A percentile compares a stretch with the other conserved stretches of the same genome.
Conservation (phyloP, 2,329 filamentous ascomycete genomes). For the Emergomyces orientalis region DNA sequence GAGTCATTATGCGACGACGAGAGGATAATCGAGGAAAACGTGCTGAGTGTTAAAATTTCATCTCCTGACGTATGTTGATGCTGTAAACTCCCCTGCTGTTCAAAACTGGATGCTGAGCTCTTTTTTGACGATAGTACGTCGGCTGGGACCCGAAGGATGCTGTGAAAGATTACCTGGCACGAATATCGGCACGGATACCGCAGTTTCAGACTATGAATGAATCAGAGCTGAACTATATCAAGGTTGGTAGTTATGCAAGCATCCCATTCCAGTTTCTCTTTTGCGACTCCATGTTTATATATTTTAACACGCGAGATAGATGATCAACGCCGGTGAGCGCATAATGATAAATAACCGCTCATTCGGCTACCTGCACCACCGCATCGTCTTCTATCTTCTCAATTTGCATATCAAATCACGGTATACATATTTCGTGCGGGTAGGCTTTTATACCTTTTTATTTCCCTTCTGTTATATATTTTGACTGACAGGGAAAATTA, state of each 20-base stretch:
- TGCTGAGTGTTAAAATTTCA: constrained; percentile 92
- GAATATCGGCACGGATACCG: constrained; percentile 87
- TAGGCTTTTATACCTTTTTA: constrained; percentile 19
- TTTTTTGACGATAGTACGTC: constrained; percentile 52
- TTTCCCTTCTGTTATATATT: background rate
- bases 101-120: constrained; percentile 4
- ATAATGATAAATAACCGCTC: constrained; percentile 95
- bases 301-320: constrained; percentile 35
- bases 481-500: constrained; percentile 14
- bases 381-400: constrained; percentile 96
- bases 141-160: constrained; percentile 89
- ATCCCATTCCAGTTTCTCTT: background rate
- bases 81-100: background rate
- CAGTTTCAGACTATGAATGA: constrained; percentile 97
- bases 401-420: constrained; percentile 95
- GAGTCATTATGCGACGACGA: constrained; percentile 93
- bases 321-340: constrained; percentile 93
- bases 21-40: constrained; percentile 89
- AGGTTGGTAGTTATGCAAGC: constrained; percentile 35
- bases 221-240: constrained; percentile 89
- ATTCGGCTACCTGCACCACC: constrained; percentile 91
- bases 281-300: background rate
- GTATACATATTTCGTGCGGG: constrained; percentile 84
- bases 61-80: constrained; percentile 70
- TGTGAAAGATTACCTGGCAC: constrained; percentile 78